These are phyloP conservation scores for Fusarium protoensiforme DNA, from an alignment of 2,329 filamentous ascomycete species.

Conservation along the genomic window DNA sequence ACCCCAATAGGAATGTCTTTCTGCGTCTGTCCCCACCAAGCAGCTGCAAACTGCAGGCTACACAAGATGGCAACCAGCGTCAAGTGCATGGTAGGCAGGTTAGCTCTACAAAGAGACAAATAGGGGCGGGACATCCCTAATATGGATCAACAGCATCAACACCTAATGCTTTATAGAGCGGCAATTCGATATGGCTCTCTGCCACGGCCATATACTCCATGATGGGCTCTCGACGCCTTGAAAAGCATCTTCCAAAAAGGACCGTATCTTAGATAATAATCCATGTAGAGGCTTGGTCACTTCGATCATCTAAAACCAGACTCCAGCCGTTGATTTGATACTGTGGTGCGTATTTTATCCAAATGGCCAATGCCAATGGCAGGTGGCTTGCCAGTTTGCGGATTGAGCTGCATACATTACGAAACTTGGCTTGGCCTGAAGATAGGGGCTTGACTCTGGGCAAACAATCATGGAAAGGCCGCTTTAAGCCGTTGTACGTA, in stretches of 20 bases:
- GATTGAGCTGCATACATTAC: neutral
- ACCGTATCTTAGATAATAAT: neutral
- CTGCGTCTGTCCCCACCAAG: neutral
- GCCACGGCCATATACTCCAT: neutral
- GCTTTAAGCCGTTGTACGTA: too few relatives aligned
- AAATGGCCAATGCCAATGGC: neutral
- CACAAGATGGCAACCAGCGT: neutral
- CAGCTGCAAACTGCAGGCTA: neutral
- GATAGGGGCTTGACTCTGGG: neutral
- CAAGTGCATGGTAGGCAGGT: neutral
- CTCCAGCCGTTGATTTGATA: neutral
- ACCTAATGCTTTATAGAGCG: neutral
- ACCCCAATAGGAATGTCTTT: constrained; percentile 19
- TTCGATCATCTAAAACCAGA: neutral
- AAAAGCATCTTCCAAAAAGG: neutral
- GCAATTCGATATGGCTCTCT: neutral
- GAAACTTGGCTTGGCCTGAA: neutral
- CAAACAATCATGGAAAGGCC: neutral
- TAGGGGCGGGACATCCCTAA: neutral
- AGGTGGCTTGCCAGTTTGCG: neutral
- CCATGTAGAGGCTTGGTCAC: neutral
- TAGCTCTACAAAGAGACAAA: neutral
- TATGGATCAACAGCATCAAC: neutral
- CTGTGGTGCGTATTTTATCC: neutral
- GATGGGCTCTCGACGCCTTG: neutral